Base-by-base conservation (phyloP, 495 filamentous ascomycete species). In the Trichoderma erinaceum region DNA sequence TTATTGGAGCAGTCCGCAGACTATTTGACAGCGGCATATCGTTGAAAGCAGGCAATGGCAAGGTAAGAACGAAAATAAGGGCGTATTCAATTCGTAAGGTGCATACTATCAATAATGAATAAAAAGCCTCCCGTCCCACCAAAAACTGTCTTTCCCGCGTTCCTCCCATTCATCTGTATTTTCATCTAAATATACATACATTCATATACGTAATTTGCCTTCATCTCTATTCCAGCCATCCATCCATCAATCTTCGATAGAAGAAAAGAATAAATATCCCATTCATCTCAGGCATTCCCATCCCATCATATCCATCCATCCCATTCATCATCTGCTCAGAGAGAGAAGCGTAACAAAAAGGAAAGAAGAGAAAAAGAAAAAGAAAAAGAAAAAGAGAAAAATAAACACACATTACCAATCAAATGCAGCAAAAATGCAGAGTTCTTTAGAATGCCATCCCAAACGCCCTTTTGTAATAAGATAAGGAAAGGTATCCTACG, bases 401-500 rank as follows among this genome's bases (percentile, higher is more conserved):
- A 61, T 15, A 11, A 29, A 4, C n/a, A 48, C 13, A 61, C 23
- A 61, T 29, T 61, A 29, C 27, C 56, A 32, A 15, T 32, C 56
- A 61, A 32, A 61, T 61, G 56, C 56, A 61, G 56, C 56, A 61
- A 52, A 52, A 61, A 56, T 61, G 56, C 56, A 61, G 23, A 61
- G 56, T 32, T 61, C 23, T 61, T 61, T 13, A 61, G 56, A 61
- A 61, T 61, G 56, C 56, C 56, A 61, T 61, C 56, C 56, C 56
- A 61, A 61, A 61, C 56, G 56, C 56, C 56, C 29, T 29, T 61
- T n/a, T 32, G 3, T 6, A 38, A 61, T 15, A 29, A 61, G 56
- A 61, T 12, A 61, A 61, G 56, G 56, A 29, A 52, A 61, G 56
- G 56, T 61, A 61, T 61, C 56, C 56, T 32, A 61, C 72, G 63